Evolutionary conservation across 2,329 filamentous ascomycete species (phyloP), one percentile per base, ranked within the genome.

Genomic region (Blastomyces parvus): DNA sequence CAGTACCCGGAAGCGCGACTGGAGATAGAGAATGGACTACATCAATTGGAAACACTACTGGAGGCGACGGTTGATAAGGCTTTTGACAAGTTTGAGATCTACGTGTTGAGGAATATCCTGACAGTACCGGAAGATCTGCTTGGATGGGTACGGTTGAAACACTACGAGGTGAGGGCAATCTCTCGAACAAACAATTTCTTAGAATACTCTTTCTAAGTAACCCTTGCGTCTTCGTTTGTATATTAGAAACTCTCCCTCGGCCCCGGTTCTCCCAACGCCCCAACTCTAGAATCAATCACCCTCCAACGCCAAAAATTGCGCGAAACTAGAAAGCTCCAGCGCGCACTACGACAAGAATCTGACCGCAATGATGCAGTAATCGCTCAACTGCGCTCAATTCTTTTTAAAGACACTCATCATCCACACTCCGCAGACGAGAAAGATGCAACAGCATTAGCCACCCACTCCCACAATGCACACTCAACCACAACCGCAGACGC

Each of bases 81-180:
- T 68, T 93, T 93, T 72, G 90, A 94, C 79, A 86, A 88, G 67
- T 88, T 93, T 70, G 90, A 94, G 79, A 89, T 99, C 63, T 97
- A 93, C 78, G 88, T 91, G 60, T 82, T 99, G 80, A 83, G 91
- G 67, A 97, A 97, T 73, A 89, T 92, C 69, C 77, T 94, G 66
- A 87, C 84, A 50, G 85, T 93, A 48, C 84, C 84, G 59, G 84
- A 87, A 36, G 89, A 93, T 66, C 80, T 88, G 57, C 79, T 89
- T 70, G 83, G 85, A 64, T 97, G 89, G 85, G 87, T 97, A 67
- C 82, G 88, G 61, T 79, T 99, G 67, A 84, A 84, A 58, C 93
- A 97, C 80, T 97, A 99, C 78, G 86, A 91, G 74, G 90, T 86
- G 72, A 38, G 53, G 19, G 11, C 3, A 25, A 40, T 3, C 9